Percentiles rank a stretch among this genome's conserved stretches.
Evolutionary conservation across 306 rosid species (phyloP).

Genomic region (Casuarina cunninghamiana): DNA sequence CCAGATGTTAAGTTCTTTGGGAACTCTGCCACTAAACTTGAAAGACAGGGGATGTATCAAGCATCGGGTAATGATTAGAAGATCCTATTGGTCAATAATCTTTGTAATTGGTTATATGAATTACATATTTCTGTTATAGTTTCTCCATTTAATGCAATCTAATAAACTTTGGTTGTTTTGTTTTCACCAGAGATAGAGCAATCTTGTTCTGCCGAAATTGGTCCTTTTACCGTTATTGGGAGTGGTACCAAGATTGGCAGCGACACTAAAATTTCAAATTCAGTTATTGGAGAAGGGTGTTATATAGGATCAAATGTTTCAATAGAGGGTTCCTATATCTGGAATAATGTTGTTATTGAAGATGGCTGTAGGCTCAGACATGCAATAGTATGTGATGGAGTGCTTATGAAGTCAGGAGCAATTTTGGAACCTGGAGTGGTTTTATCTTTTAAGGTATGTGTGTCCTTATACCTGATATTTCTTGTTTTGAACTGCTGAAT

Average conservation of each 20-base stretch:
- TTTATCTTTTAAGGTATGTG: constrained; percentile 85
- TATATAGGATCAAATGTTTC: constrained; percentile 76
- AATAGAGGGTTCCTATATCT: constrained; percentile 86
- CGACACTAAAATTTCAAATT: constrained; percentile 61
- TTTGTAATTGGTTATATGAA: background rate
- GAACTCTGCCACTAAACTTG: constrained; percentile 63
- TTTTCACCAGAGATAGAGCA: constrained; percentile 63
- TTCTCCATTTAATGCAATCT: constrained; percentile 21
- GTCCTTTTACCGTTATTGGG: constrained; percentile 86
- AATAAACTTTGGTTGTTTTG: constrained; percentile 23
- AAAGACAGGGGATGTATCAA: constrained; percentile 89
- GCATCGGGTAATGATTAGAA: constrained; percentile 66
- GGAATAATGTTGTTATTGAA: constrained; percentile 82
- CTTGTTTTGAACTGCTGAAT: constrained; percentile 12
- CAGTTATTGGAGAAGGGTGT: constrained; percentile 87
- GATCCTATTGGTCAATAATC: background rate
- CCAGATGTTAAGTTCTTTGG: constrained; percentile 88
- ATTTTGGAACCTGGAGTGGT: constrained; percentile 82
- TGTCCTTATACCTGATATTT: constrained; percentile 4
- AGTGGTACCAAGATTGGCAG: constrained; percentile 77
- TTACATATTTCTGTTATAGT: constrained; percentile 1
- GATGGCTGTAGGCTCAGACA: constrained; percentile 85
- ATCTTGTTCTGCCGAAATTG: constrained; percentile 79
- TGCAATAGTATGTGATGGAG: constrained; percentile 94
- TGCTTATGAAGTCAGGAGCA: constrained; percentile 69